Conservation (phyloP, 306 rosid species). For the Carpinus fangiana region DNA sequence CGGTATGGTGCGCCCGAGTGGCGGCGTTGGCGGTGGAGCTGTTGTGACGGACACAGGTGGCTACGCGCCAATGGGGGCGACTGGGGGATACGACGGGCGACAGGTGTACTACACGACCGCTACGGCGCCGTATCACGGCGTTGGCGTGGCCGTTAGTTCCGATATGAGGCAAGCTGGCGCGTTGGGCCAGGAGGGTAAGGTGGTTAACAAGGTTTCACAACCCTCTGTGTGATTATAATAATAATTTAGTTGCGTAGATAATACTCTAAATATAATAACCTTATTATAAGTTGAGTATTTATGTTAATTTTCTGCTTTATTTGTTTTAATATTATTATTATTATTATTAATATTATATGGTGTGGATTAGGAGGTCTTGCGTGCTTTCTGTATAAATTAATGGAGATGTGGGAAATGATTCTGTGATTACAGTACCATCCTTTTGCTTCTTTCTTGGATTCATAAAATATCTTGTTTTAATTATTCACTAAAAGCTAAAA, state of each 20-base stretch:
- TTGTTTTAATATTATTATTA: background rate
- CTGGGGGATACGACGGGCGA: slow-evolving; percentile 64
- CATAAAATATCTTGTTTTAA: background rate
- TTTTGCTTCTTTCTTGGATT: too few relatives aligned
- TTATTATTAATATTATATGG: background rate
- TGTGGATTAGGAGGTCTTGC: background rate
- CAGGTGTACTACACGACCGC: slow-evolving; percentile 70
- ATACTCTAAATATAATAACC: background rate
- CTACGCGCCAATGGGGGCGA: slow-evolving; percentile 38
- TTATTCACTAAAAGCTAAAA: slow-evolving; percentile 19
- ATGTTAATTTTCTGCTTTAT: background rate
- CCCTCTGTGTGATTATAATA: slow-evolving; percentile 54
- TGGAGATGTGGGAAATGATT: background rate
- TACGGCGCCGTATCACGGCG: slow-evolving; percentile 51
- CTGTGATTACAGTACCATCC: background rate
- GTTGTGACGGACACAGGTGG: slow-evolving; percentile 28
- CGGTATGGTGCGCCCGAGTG: slow-evolving; percentile 42
- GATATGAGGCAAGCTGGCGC: slow-evolving; percentile 42
- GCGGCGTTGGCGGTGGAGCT: slow-evolving; percentile 29
- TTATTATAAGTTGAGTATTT: background rate
- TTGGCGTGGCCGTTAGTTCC: slow-evolving; percentile 25
- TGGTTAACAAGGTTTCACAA: slow-evolving; percentile 65
- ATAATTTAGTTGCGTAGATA: background rate
- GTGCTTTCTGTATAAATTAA: background rate
- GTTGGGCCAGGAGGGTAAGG: slow-evolving; percentile 72